Conservation (phyloP, 2,329 filamentous ascomycete species). For the Alternaria metachromatica region DNA sequence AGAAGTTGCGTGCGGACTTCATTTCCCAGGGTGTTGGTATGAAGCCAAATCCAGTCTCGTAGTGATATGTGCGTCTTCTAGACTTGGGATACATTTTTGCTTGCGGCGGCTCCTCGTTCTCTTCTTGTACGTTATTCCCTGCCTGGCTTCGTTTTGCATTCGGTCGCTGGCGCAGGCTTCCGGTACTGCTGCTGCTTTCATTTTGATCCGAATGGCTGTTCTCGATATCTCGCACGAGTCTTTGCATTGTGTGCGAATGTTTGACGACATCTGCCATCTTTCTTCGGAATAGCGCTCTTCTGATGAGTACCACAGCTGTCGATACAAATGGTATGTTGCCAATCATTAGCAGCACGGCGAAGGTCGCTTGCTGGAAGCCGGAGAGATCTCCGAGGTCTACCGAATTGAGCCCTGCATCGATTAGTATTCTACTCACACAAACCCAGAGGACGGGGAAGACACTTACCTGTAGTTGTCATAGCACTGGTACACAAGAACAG, state of each 20-base stretch:
- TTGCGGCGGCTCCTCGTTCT: conserved; percentile 3
- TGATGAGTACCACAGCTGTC: conserved; percentile 36
- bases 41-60: conserved; percentile 36
- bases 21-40: conserved; percentile 44
- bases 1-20: conserved; percentile 28
- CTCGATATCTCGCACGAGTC: conserved; percentile 34
- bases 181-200: conserved; percentile 10
- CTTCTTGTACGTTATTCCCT: neutral
- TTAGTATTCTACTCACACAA: neutral
- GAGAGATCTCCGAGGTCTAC: conserved; percentile 35
- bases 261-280: conserved; percentile 38
- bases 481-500: conserved; percentile 38
- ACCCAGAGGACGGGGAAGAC: fast-evolving
- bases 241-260: conserved; percentile 32
- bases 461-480: conserved; percentile 40
- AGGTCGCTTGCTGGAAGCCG: conserved; percentile 36
- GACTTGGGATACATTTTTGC: conserved; percentile 17
- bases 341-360: conserved; percentile 35
- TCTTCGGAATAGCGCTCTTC: conserved; percentile 32
- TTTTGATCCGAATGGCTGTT: conserved; percentile 11
- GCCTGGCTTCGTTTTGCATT: neutral
- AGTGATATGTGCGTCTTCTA: conserved; percentile 30
- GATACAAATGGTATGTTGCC: conserved; percentile 42
- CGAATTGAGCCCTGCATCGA: conserved; percentile 29
- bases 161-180: conserved; percentile 10